Base-by-base conservation (phyloP, 108 stramenopile genomes). In the Discostella pseudostelligera region DNA sequence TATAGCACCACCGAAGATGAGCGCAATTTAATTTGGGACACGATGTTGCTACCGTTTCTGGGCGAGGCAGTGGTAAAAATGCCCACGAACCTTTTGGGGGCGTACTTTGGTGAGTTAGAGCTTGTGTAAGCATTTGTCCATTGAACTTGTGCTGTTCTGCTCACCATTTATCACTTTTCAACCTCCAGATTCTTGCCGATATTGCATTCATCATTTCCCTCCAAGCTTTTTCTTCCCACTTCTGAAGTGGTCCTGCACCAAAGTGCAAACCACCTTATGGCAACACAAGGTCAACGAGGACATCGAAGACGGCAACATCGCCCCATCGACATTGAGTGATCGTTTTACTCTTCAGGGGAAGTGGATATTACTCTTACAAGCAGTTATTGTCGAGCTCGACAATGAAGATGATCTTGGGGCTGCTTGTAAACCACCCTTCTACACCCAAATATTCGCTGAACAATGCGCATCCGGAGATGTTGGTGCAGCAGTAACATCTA, bases 291-390 rank as follows among this genome's bases (percentile, higher is more conserved):
- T 25, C 22, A 70, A 42, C 20, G 65, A 68, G 29, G 47, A 53
- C 14, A 65, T n/a, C 8, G 70, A 65, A 32, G 76, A 60, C 24
- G 65, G 65, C 44, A 61, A 67, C 12, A 74, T 63, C 0, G 65
- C 56, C 13, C 54, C 39, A 49, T 54, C 40, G 46, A 73, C 58
- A 35, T 68, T 28, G 56, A 50, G 82, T 7, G 93, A 94, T 24
- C 84, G 93, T 19, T 95, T 95, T 70, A 82, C 89, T 1, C 57
- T 77, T 14, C 90, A 92, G 59, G 84, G 87, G 16, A 95, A 92
- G 69, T 92, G 89, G 87, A 69, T 95, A 14, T 85, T 89, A 39
- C 59, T 95, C 20, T 61, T 86, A n/a, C 77, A 81, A 56, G 83
- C 89, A 16, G 62, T 95, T 1, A 74, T 92, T 20, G 73, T 91